phyloP scores from a whole-genome alignment of 140 eudicot species.

The Flaveria floridana region DNA sequence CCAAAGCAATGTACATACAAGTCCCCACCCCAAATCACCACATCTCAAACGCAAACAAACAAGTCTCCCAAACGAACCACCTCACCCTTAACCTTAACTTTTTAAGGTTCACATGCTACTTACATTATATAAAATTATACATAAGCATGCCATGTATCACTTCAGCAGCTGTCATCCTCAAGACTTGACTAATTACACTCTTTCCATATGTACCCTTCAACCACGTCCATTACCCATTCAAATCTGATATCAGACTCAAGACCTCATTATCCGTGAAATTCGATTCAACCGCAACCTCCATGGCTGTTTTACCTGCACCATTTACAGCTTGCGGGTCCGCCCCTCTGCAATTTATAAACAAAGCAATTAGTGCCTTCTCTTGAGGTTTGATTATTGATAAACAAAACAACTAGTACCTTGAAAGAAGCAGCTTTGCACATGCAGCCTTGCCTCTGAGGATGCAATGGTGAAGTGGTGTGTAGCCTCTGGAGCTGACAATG shows the following conservation, averaged over 20 bases:
- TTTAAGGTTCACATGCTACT: conserved; percentile 32
- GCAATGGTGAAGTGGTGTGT: conserved; percentile 84
- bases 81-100: conserved; percentile 7
- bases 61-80: conserved; percentile 23
- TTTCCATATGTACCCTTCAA: conserved; percentile 26
- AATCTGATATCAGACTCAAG: conserved; percentile 51
- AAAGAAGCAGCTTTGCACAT: conserved; percentile 73
- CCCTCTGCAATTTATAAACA: conserved; percentile 51
- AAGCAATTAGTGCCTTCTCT: neutral
- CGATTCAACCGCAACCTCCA: conserved; percentile 62
- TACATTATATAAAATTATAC: conserved; percentile 24
- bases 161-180: neutral
- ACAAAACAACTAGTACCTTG: conserved; percentile 46
- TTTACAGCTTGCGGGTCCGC: conserved; percentile 65
- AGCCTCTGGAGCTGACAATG: conserved; percentile 62
- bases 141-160: conserved; percentile 20
- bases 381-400: neutral
- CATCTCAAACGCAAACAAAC: conserved; percentile 34
- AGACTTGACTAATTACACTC: conserved; percentile 29
- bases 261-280: conserved; percentile 70
- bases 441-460: conserved; percentile 65
- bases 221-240: conserved; percentile 42
- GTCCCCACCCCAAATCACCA: conserved; percentile 16
- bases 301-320: conserved; percentile 61
- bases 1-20: conserved; percentile 35